Evolutionary conservation across 495 filamentous ascomycete genomes (phyloP), one percentile per base, ranked within the genome.

Genomic region (Aspergillus ellipticus): DNA sequence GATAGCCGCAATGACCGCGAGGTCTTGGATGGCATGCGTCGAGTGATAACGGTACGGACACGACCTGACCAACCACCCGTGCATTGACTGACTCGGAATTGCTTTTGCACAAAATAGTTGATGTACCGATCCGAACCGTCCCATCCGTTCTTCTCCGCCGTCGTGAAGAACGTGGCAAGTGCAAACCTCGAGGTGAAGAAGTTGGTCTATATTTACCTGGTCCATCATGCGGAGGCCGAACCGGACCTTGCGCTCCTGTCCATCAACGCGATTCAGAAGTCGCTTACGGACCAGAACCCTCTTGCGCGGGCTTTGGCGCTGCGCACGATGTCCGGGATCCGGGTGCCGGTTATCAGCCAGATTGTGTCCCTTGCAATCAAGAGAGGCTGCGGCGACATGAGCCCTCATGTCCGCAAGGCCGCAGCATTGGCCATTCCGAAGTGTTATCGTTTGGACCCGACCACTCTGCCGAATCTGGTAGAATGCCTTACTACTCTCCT

Each of bases 221-320:
- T 97, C 56, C 88, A 92, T 66, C 90, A 97, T 82, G 93, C 94
- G 64, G 94, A 97, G 67, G 82, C 88, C 41, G 93, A 96, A 60
- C 94, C 93, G 33, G 94, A 98, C 69, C 87, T 96, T 26, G 92
- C 95, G 45, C 81, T 98, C 9, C 80, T 98, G 17, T 95, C 92
- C 39, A 97, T 98, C 78, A 98, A 98, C 71, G 93, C 93, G 11
- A 97, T 98, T 61, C 94, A 97, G 67, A 97, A 96, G 70, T 93
- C 93, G 20, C 82, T 98, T 39, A 94, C 91, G 13, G 94, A 97
- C 71, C 77, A 85, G 51, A 96, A 90, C 67, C 90, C 93, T 6
- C 88, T 95, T 64, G 84, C 96, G 5, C 85, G 94, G 53, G 90
- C 92, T 13, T 85, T 97, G 72, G 94, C 94, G 3, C 81, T 98